Evolutionary conservation across 495 filamentous ascomycete species (phyloP).

Genomic region (Neurospora cerealis): DNA sequence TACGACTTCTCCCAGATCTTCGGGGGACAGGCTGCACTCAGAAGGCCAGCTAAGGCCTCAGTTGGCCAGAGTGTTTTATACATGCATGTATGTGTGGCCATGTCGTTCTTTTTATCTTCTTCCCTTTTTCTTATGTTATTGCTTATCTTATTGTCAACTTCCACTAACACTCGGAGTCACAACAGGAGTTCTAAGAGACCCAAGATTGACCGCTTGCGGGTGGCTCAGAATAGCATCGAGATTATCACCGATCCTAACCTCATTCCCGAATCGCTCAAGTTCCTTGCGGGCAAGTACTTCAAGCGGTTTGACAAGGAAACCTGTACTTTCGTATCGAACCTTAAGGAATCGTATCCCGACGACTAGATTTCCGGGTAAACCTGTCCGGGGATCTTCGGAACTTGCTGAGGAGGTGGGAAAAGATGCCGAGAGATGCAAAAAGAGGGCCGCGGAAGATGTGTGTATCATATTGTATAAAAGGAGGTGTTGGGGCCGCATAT

Average conservation of each 20-base stretch:
- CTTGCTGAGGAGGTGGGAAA: background rate
- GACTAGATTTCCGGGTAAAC: slow-evolving; percentile 38
- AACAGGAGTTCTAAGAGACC: slow-evolving; percentile 10
- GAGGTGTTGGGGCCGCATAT: background rate
- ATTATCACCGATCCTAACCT: slow-evolving; percentile 39
- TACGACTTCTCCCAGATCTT: slow-evolving; percentile 45
- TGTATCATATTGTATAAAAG: background rate
- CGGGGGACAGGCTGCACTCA: slow-evolving; percentile 26
- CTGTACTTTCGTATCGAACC: slow-evolving; percentile 73
- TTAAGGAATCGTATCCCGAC: slow-evolving; percentile 76
- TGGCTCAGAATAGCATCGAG: slow-evolving; percentile 82
- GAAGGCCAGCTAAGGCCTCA: slow-evolving; percentile 15
- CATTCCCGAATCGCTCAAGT: slow-evolving; percentile 43
- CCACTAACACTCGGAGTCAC: background rate
- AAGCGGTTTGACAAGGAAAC: slow-evolving; percentile 68
- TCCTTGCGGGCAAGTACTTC: slow-evolving; percentile 76
- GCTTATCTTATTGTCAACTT: background rate
- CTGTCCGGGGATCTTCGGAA: background rate
- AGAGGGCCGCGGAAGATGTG: too few species aligned
- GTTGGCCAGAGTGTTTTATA: slow-evolving; percentile 66
- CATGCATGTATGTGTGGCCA: slow-evolving; percentile 62
- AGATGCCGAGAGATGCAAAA: background rate
- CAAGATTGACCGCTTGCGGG: slow-evolving; percentile 48
- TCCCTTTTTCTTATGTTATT: background rate
- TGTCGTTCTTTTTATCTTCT: background rate